Base-by-base conservation (phyloP, 2,329 filamentous ascomycete genomes). In the Cercospora sojina region DNA sequence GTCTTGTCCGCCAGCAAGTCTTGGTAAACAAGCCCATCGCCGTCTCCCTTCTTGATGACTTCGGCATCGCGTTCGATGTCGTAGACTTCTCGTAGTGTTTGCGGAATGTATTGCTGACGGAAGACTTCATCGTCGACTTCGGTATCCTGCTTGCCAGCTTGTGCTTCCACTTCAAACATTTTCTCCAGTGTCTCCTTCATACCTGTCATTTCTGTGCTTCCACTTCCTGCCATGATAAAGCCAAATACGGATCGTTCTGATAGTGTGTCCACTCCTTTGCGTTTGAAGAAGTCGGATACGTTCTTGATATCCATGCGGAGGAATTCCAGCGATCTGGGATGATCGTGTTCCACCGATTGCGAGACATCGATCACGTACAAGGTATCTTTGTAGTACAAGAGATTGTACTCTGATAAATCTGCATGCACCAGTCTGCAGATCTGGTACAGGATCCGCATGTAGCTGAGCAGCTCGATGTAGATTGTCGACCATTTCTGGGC, bases 231-330 rank as follows among this genome's bases (percentile, higher is more conserved):
- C 0, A 88, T 92, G 75, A 98, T 88, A 79, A 97, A 98, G 71
- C 89, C 86, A 80, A 96, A 99, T 10, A 93, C 83, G n/a, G 85
- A 82, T 32, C 90, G 87, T 78, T 98, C 94, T 1, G 89, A 81
- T 3, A 99, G 83, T 0, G 88, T 90, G 68, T 96, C 88, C 1
- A 98, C 92, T 47, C 90, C 90, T 77, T 97, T 90, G 20, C 91
- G 86, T 31, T 88, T 85, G 86, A 98, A 99, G 80, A 96, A 99
- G 78, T 96, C 92, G 23, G 88, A 90, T 1, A 96, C 88, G 76
- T 99, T 99, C 84, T 97, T 98, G 80, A 99, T 93, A 77, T 99
- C 95, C 93, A 97, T 98, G 35, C 95, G 89, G 73, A 99, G 80
- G 77, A 99, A 99, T 77, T 98, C 94, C 31, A 96, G 84, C 2